Conservation (phyloP, 2,329 filamentous ascomycete species). For the Aspergillus fijiensis region DNA sequence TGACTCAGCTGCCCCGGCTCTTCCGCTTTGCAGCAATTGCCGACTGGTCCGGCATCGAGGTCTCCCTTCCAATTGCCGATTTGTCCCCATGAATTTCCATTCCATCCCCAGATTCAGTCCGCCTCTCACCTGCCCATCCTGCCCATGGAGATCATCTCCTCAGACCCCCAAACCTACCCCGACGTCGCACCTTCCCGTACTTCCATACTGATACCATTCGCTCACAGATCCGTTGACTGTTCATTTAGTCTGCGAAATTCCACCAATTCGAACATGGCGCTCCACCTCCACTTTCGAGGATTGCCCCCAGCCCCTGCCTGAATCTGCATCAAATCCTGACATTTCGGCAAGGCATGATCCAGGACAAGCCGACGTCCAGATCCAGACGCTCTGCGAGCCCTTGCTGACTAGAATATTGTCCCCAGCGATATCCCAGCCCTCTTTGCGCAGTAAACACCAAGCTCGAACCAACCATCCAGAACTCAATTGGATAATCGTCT, state of each 20-base stretch:
- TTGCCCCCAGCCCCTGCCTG: neutral
- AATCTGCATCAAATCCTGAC: neutral
- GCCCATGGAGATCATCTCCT: neutral
- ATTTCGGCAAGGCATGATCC: neutral
- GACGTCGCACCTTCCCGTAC: neutral
- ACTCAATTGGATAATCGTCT: neutral
- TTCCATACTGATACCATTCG: neutral
- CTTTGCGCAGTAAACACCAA: neutral
- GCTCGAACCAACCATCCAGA: neutral
- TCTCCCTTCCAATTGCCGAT: neutral
- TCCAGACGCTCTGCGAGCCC: neutral
- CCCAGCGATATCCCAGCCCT: neutral
- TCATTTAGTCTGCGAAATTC: neutral
- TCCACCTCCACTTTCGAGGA: neutral
- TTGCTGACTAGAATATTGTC: neutral
- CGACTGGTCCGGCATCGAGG: neutral
- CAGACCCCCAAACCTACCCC: neutral
- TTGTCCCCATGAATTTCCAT: neutral
- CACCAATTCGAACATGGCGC: neutral
- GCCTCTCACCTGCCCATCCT: neutral
- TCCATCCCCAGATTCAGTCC: neutral
- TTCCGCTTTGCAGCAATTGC: neutral
- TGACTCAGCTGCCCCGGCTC: neutral
- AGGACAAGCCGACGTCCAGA: neutral
- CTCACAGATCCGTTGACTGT: neutral